Base-by-base conservation (phyloP, 208 protist species). In the Strigomonas culicis region DNA sequence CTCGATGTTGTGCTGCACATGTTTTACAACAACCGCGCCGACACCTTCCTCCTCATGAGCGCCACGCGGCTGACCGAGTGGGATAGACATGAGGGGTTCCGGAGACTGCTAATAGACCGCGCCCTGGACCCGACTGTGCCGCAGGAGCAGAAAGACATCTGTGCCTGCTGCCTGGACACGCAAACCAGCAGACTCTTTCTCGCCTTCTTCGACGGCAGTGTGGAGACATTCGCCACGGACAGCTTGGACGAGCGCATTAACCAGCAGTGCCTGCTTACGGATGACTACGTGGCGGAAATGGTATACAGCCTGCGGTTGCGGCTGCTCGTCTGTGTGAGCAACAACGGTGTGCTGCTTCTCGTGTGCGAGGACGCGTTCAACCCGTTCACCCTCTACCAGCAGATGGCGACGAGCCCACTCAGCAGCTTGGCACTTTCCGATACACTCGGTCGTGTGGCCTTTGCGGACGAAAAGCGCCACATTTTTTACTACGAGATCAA, bases 401-500 rank as follows among this genome's bases (percentile, higher is more conserved):
- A 30, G 8, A 39, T 83, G 57, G 67, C 70, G 17, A 2, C 49
- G 4, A 13, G 30, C 0, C 58, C 75, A 4, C 70, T 90, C 15
- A 52, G 30, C 3, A 52, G 66, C 10, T 39, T 93, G 21, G 77
- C 76, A 10, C 56, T 90, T 25, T 82, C 74, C 41, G 86, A 88
- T 36, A 74, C 84, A 49, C 60, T 87, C n/a, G 80, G 78, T 10
- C 63, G 84, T 11, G 68, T 77, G n/a, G 74, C 59, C 10, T 84
- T 81, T 43, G 66, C 74, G 53, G 82, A 86, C 62, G 72, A 76
- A 0, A 43, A 74, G 24, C 3, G 34, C 10, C 49, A 65, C 13
- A 71, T 84, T 31, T 72, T 80, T 70, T 24, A 87, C 1, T 80
- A 77, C 58, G 82, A 88, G 43, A 74, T 82, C 56, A 85, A 86